These are phyloP conservation scores for Kuraishia molischiana DNA, from an alignment of 805 yeast species.

Conservation along the genomic window DNA sequence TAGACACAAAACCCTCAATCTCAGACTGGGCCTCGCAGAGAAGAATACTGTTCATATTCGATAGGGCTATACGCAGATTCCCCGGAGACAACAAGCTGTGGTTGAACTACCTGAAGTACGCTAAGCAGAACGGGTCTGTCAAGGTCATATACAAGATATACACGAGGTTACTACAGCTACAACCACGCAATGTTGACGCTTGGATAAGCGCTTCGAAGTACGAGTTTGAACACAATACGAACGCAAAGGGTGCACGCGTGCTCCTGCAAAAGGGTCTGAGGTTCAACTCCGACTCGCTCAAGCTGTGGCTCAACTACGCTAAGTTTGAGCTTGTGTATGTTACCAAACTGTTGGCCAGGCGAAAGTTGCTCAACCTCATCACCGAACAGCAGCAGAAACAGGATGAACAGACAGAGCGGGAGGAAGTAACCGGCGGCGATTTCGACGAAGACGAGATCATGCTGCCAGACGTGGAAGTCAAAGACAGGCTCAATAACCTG, in stretches of 20 bases:
- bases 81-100: constrained; percentile 74
- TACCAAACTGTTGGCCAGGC: constrained; percentile 72
- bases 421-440: constrained; percentile 30
- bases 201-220: constrained; percentile 95
- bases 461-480: constrained; percentile 33
- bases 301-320: constrained; percentile 78
- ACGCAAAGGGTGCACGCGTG: constrained; percentile 81
- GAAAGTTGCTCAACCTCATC: constrained; percentile 71
- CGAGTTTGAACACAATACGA: constrained; percentile 82
- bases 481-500: constrained; percentile 55
- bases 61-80: constrained; percentile 71
- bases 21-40: constrained; percentile 85
- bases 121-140: constrained; percentile 57
- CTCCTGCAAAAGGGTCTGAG: constrained; percentile 78
- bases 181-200: constrained; percentile 82
- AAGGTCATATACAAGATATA: constrained; percentile 69
- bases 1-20: constrained; percentile 53
- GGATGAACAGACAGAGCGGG: constrained; percentile 28
- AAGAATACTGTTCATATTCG: constrained; percentile 72
- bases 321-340: constrained; percentile 83
- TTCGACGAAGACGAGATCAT: constrained; percentile 18
- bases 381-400: constrained; percentile 61
- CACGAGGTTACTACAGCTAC: constrained; percentile 69
- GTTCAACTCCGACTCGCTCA: constrained; percentile 64
- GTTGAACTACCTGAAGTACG: constrained; percentile 64